Base-by-base conservation (phyloP, 768 basidiomycete genomes). In the Boletus fagicola region DNA sequence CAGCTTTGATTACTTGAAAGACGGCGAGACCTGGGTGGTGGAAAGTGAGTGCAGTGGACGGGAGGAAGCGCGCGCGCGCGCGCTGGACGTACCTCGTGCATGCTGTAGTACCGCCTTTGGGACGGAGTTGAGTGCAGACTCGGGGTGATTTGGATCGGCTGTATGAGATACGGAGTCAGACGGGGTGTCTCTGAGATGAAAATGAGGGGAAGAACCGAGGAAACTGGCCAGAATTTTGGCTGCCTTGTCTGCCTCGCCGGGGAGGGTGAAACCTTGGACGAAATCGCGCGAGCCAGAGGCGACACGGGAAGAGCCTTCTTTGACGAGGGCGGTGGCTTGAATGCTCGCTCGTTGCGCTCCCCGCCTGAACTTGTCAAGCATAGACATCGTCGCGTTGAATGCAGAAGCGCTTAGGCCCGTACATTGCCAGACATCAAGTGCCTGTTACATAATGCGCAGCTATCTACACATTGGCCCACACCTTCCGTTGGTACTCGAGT, bases 161-260 rank as follows among this genome's bases (percentile, higher is more conserved):
- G 66, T 38, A 62, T 31, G 43, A 18, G 48, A 22, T 22, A 16
- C 33, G 13, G 31, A 3, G 24, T 42, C 33, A 18, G 54, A 18
- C 47, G 13, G 66, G 22, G n/a, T 20, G n/a, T n/a, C n/a, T n/a
- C 2, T 40, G 16, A 8, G 24, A 20, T 24, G 26, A 15, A 22
- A 22, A 40, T 3, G 51, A 47, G 16, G 24, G 7, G 22, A n/a
- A n/a, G 3, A 7, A 93, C 92, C 94, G n/a, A 96, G 78, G 79
- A 98, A 98, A 61, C 85, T 86, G 60, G 85, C 86, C 31, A 98
- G 76, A 65, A 96, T 98, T 74, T 88, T 91, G 16, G 94, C 93
- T 0, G 94, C 92, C 70, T 97, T 97, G 58, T 94, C 90, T 42
- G 93, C 89, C 72, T 98, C 95, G 58, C 92, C 93, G 20, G 94